These are phyloP conservation scores for Ceratonia siliqua DNA, from an alignment of 306 rosid genomes.

Conservation along the genomic window DNA sequence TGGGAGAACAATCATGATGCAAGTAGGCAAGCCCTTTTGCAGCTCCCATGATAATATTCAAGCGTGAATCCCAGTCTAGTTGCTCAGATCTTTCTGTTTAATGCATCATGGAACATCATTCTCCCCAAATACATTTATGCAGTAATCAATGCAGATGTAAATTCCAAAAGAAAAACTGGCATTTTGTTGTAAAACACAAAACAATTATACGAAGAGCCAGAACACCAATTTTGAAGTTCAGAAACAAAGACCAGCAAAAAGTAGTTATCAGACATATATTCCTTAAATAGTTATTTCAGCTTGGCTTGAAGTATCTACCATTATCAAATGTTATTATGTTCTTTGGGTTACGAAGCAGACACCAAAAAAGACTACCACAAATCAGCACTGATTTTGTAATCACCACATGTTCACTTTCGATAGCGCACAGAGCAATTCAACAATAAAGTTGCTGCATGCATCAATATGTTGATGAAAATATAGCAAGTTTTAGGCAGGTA, in stretches of 20 bases:
- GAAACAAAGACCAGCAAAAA: neutral
- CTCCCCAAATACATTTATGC: conserved; percentile 26
- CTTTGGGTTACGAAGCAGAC: neutral
- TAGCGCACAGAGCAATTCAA: conserved; percentile 3
- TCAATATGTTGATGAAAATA: conserved; percentile 28
- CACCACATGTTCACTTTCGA: conserved; percentile 22
- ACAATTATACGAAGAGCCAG: neutral
- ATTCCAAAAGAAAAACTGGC: neutral
- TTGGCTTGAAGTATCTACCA: neutral
- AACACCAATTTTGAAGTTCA: no score
- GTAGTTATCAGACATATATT: neutral
- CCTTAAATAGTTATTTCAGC: neutral
- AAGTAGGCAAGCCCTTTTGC: conserved; percentile 96
- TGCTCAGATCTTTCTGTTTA: conserved; percentile 81
- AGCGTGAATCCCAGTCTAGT: conserved; percentile 94
- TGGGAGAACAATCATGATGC: conserved; percentile 98
- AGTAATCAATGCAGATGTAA: conserved; percentile 7
- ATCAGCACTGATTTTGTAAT: conserved; percentile 2
- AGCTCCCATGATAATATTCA: conserved; percentile 94
- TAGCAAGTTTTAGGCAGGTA: conserved; percentile 19
- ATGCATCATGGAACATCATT: conserved; percentile 39
- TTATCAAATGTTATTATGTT: neutral
- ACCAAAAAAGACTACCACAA: neutral
- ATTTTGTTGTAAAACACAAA: neutral
- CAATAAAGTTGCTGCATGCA: conserved; percentile 18